These are phyloP conservation scores for Arabidopsis suecica DNA, from an alignment of 345 rosid genomes.

Conservation along the genomic window DNA sequence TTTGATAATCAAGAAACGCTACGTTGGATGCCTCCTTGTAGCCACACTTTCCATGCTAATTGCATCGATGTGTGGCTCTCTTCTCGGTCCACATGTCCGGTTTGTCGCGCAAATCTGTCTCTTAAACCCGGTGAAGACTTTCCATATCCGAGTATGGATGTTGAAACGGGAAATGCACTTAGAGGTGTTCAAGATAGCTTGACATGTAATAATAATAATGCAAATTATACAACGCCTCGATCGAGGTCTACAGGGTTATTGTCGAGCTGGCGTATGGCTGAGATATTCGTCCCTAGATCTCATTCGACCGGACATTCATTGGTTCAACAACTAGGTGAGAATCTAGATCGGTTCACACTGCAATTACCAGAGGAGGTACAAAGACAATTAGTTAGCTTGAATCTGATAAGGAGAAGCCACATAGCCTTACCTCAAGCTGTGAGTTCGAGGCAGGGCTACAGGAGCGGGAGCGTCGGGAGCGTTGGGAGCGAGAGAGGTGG, in stretches of 20 bases:
- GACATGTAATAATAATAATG: too few relatives aligned
- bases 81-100: conserved; percentile 72
- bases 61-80: conserved; percentile 79
- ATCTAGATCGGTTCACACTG: conserved; percentile 41
- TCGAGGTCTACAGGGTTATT: conserved; percentile 58
- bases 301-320: conserved; percentile 65
- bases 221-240: too few relatives aligned
- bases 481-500: conserved; percentile 17
- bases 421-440: conserved; percentile 58
- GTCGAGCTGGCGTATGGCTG: conserved; percentile 48
- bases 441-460: conserved; percentile 62
- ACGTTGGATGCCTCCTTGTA: conserved; percentile 74
- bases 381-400: conserved; percentile 45
- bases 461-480: conserved; percentile 46
- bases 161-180: conserved; percentile 35
- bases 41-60: conserved; percentile 70
- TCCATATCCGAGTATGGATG: conserved; percentile 22
- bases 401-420: conserved; percentile 49
- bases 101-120: conserved; percentile 62
- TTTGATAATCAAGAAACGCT: conserved; percentile 66
- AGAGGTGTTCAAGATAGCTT: conserved; percentile 5
- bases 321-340: conserved; percentile 47
- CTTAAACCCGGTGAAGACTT: conserved; percentile 16
- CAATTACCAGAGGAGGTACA: conserved; percentile 68
- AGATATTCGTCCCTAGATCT: conserved; percentile 33